Evolutionary conservation across 2,329 filamentous ascomycete species (phyloP).

Genomic region (Cordyceps cateniannulata): DNA sequence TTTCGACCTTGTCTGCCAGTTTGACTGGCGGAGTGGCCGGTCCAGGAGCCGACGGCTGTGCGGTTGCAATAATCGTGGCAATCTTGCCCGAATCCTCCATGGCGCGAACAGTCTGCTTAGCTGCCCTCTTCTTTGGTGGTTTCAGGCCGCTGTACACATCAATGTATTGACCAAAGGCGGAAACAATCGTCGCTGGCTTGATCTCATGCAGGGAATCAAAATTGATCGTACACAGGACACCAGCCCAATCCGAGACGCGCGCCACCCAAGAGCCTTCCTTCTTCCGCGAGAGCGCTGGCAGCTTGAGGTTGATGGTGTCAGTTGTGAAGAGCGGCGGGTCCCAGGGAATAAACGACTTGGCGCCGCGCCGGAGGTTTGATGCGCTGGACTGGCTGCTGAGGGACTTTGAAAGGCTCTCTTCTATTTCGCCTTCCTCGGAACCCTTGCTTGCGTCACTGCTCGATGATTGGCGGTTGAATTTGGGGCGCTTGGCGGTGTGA

Average conservation of each 20-base stretch:
- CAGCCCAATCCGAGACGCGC: constrained; percentile 5
- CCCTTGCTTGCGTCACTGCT: constrained; percentile 18
- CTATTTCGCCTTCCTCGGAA: constrained; percentile 30
- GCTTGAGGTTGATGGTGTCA: constrained; percentile 1
- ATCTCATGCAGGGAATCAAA: constrained; percentile 17
- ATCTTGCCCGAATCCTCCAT: constrained; percentile 21
- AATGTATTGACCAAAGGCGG: constrained; percentile 26
- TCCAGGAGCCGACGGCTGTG: background rate
- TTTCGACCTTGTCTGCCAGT: background rate
- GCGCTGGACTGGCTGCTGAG: constrained; percentile 3
- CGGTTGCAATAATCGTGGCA: constrained; percentile 7
- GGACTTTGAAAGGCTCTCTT: constrained; percentile 17
- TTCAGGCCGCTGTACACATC: constrained; percentile 25
- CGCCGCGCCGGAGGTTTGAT: background rate
- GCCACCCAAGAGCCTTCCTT: constrained; percentile 12
- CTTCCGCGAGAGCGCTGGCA: constrained; percentile 10
- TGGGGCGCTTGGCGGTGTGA: constrained; percentile 4
- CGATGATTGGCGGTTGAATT: constrained; percentile 5
- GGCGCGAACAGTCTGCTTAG: constrained; percentile 24
- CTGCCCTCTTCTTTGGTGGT: constrained; percentile 23
- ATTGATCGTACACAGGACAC: constrained; percentile 19
- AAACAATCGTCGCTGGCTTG: constrained; percentile 18
- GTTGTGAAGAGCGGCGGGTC: constrained; percentile 21
- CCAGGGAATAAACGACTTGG: constrained; percentile 17
- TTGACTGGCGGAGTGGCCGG: background rate